phyloP scores from a whole-genome alignment of 371 early-diverging fungal species.

The Rhizopus microsporus region DNA sequence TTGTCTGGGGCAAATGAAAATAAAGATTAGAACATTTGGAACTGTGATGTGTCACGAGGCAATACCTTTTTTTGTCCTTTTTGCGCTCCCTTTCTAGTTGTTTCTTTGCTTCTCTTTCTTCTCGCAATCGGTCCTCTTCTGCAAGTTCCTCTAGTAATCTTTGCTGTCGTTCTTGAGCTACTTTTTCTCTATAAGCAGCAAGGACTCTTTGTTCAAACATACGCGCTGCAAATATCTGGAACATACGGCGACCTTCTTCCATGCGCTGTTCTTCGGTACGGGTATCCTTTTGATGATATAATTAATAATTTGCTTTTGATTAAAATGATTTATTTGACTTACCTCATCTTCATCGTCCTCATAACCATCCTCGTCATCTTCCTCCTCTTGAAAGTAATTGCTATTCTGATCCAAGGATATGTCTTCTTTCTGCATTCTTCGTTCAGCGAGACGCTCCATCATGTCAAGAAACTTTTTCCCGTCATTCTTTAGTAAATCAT shows the following conservation, averaged over 20 bases:
- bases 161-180: constrained; percentile 79
- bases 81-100: constrained; percentile 70
- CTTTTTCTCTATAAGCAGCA: constrained; percentile 89
- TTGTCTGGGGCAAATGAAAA: constrained; percentile 21
- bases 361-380: constrained; percentile 63
- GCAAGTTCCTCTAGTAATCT: constrained; percentile 79
- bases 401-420: constrained; percentile 38
- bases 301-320: background rate
- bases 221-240: constrained; percentile 92
- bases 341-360: constrained; percentile 64
- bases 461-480: constrained; percentile 91
- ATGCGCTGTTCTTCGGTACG: constrained; percentile 84
- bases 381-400: constrained; percentile 47
- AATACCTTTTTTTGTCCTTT: constrained; percentile 59
- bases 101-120: constrained; percentile 69
- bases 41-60: background rate
- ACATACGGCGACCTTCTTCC: constrained; percentile 91
- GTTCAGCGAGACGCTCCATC: constrained; percentile 93
- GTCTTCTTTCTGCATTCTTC: constrained; percentile 79
- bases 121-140: constrained; percentile 74
- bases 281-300: constrained; percentile 52
- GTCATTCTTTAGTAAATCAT: constrained; percentile 85
- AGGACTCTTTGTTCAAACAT: constrained; percentile 95
- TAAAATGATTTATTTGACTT: background rate
- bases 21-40: background rate